A percentile compares a stretch with the other conserved stretches of the same genome.
Evolutionary conservation across 2,329 filamentous ascomycete genomes (phyloP).

Genomic region (Keithomyces neogunnii): DNA sequence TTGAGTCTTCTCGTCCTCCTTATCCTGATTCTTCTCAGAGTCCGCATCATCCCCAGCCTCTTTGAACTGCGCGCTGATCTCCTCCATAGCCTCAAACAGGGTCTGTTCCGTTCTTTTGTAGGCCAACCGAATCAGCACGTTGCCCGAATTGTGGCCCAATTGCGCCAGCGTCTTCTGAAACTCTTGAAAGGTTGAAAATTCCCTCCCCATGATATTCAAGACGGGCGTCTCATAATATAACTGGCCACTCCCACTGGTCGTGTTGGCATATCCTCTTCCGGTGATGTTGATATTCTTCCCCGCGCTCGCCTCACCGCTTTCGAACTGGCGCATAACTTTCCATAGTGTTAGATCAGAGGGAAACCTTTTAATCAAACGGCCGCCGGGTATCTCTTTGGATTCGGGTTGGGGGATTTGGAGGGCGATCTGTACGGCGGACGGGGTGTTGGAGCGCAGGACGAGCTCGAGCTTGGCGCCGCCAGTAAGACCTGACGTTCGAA

Average conservation of each 20-base stretch:
- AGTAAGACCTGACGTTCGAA: conserved; percentile 72
- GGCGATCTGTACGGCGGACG: conserved; percentile 80
- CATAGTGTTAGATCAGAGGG: conserved; percentile 83
- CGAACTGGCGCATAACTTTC: conserved; percentile 84
- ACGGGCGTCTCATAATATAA: conserved; percentile 84
- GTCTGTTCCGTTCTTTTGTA: conserved; percentile 72
- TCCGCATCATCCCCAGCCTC: conserved; percentile 15
- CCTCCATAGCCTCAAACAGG: conserved; percentile 73
- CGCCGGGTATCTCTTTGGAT: conserved; percentile 50
- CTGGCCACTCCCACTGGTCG: conserved; percentile 56
- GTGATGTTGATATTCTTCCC: conserved; percentile 70
- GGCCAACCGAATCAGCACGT: conserved; percentile 65
- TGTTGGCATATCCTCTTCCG: conserved; percentile 64
- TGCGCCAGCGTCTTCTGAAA: conserved; percentile 85
- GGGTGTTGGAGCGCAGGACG: conserved; percentile 76
- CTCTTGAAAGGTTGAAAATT: conserved; percentile 67
- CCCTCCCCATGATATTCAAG: conserved; percentile 73
- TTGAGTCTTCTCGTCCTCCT: conserved; percentile 10
- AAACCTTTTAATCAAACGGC: conserved; percentile 74
- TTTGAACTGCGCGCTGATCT: conserved; percentile 71
- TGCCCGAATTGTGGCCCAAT: conserved; percentile 79
- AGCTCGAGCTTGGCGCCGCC: conserved; percentile 90
- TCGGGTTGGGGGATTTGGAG: conserved; percentile 73
- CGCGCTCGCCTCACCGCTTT: conserved; percentile 60
- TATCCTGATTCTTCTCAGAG: conserved; percentile 11